Conservation (phyloP, 805 yeast species). For the Yarrowia osloensis region DNA sequence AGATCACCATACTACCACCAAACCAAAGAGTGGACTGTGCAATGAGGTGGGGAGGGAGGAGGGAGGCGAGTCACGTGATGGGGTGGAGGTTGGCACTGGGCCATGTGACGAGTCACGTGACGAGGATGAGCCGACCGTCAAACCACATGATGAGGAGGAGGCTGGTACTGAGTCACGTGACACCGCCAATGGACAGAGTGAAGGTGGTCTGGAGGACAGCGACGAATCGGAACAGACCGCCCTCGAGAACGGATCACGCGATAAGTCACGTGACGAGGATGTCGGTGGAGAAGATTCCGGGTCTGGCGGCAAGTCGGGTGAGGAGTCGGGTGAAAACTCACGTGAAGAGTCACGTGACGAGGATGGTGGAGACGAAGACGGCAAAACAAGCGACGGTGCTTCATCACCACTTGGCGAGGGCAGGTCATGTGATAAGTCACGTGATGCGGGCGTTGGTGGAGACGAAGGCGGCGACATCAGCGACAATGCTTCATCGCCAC, state of each 20-base stretch:
- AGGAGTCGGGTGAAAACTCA: not conserved
- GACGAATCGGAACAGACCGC: no score
- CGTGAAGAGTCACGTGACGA: not conserved
- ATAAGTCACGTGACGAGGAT: not conserved
- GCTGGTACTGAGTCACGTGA: no score
- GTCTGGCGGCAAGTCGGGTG: not conserved
- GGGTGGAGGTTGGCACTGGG: not conserved
- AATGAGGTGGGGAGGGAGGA: not conserved
- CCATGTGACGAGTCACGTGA: conserved; percentile 28
- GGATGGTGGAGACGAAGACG: no score
- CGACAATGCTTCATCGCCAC: no score
- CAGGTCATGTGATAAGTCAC: not conserved
- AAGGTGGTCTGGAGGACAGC: no score
- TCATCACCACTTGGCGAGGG: no score
- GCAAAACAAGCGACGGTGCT: no score
- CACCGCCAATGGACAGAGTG: no score
- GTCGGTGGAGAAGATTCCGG: not conserved
- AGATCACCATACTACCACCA: not conserved
- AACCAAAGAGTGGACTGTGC: not conserved
- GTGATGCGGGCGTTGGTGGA: no score
- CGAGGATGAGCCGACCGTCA: not conserved
- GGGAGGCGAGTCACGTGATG: conserved; percentile 2
- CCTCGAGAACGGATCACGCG: not conserved
- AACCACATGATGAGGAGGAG: conserved; percentile 32
- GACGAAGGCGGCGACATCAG: no score